Percentiles rank a stretch among this genome's conserved stretches.
Evolutionary conservation across 2,329 filamentous ascomycete species (phyloP).

Genomic region (Penicillium italicum): DNA sequence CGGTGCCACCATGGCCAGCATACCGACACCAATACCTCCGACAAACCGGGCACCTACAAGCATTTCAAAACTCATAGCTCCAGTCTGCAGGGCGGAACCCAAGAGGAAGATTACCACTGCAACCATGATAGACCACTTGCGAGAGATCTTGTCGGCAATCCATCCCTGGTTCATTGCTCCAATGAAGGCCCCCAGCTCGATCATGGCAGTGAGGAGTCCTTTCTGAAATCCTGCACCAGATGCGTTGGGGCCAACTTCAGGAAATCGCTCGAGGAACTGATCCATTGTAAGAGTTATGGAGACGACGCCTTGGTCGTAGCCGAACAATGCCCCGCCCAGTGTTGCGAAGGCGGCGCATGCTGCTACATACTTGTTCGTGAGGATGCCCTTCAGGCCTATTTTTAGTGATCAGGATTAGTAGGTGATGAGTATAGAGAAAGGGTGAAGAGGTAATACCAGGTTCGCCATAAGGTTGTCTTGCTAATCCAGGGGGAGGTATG

Average conservation of each 20-base stretch:
- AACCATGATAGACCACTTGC: slow-evolving; percentile 51
- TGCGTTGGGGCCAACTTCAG: slow-evolving; percentile 40
- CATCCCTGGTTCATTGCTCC: slow-evolving; percentile 46
- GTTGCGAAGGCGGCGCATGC: slow-evolving; percentile 50
- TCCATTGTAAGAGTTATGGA: slow-evolving; percentile 50
- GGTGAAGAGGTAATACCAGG: neutral
- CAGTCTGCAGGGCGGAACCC: slow-evolving; percentile 50
- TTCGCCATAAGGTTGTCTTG: slow-evolving; percentile 1
- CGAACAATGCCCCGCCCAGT: slow-evolving; percentile 48
- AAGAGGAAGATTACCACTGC: slow-evolving; percentile 51
- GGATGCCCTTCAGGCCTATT: slow-evolving; percentile 43
- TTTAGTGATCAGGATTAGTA: neutral
- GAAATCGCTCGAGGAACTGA: slow-evolving; percentile 46
- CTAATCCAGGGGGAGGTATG: neutral
- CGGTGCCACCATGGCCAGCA: slow-evolving; percentile 36
- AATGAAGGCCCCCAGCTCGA: slow-evolving; percentile 49
- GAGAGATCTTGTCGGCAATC: slow-evolving; percentile 50
- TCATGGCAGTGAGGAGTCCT: slow-evolving; percentile 51
- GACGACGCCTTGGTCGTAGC: slow-evolving; percentile 46
- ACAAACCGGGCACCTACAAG: slow-evolving; percentile 45
- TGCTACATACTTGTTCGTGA: slow-evolving; percentile 48
- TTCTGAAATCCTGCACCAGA: slow-evolving; percentile 38
- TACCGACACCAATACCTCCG: slow-evolving; percentile 38
- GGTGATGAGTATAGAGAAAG: neutral
- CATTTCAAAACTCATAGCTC: slow-evolving; percentile 49